Evolutionary conservation across 768 basidiomycete genomes (phyloP).

Genomic region (Serendipita sp.): DNA sequence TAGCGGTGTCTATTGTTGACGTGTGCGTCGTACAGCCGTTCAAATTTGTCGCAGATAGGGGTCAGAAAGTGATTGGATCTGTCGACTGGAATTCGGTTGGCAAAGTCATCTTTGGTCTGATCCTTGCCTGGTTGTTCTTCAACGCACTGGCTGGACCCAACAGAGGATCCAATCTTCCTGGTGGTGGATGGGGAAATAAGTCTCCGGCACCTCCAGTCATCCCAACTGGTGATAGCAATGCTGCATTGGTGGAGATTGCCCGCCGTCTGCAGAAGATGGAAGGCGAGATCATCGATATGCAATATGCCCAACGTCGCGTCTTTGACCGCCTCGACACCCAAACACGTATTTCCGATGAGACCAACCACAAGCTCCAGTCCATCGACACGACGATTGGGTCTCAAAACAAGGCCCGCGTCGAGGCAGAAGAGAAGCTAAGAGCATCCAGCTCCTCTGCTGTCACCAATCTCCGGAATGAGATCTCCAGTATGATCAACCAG

Average conservation of each 20-base stretch:
- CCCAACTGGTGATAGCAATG: background rate
- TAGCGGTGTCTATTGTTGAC: background rate
- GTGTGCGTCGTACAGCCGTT: background rate
- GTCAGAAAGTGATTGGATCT: conserved; percentile 4
- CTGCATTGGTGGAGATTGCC: background rate
- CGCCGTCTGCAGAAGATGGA: conserved; percentile 5
- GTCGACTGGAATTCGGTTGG: background rate
- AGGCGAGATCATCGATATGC: conserved; percentile 13
- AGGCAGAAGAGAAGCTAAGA: conserved; percentile 36
- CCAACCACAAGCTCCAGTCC: conserved; percentile 36
- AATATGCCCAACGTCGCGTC: conserved; percentile 12
- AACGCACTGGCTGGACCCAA: background rate
- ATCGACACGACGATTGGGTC: conserved; percentile 41
- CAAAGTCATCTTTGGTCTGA: background rate
- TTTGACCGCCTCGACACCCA: conserved; percentile 36
- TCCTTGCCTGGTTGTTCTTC: background rate
- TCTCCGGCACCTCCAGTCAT: background rate
- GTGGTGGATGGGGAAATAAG: background rate
- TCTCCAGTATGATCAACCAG: conserved; percentile 27
- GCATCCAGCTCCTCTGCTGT: conserved; percentile 31
- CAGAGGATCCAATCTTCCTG: background rate
- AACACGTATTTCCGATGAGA: conserved; percentile 32
- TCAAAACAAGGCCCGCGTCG: conserved; percentile 30
- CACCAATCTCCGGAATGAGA: conserved; percentile 35
- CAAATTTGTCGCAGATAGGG: background rate